These are phyloP conservation scores for Stemphylium beticola DNA, from an alignment of 2,329 filamentous ascomycete species.

Conservation along the genomic window DNA sequence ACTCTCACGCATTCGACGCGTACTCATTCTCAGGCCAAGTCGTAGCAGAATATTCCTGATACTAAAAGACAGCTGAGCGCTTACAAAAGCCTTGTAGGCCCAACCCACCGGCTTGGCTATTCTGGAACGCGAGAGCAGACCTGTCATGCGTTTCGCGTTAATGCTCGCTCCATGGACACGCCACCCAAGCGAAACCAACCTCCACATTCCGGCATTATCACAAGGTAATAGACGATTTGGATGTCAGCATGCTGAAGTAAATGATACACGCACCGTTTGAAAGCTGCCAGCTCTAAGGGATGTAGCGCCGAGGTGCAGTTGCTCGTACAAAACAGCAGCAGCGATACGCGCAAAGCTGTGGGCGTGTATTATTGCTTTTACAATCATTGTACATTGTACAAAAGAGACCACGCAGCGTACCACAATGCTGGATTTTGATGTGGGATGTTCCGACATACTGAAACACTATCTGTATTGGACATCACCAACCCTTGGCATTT, in stretches of 20 bases:
- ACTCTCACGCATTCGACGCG: too few species aligned
- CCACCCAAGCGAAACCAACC: not conserved
- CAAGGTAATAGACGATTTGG: not conserved
- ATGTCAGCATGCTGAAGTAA: not conserved
- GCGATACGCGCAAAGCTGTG: not conserved
- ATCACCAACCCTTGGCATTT: not conserved
- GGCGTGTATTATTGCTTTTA: not conserved
- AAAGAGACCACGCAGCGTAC: not conserved
- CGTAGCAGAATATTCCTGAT: not conserved
- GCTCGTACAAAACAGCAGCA: not conserved
- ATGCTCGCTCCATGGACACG: not conserved
- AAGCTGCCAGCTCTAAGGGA: not conserved
- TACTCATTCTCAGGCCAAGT: too few species aligned
- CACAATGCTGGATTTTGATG: not conserved
- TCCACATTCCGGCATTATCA: not conserved
- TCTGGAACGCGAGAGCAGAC: not conserved
- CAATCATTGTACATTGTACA: not conserved
- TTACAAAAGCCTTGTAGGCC: not conserved
- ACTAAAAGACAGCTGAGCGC: not conserved
- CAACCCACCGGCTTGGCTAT: not conserved
- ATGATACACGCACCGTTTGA: not conserved
- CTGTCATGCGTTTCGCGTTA: constrained; percentile 1
- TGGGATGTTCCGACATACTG: constrained; percentile 9
- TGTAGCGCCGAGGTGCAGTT: not conserved
- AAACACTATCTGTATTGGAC: constrained; percentile 15